Percentiles rank a stretch among this genome's conserved stretches.
Conservation (phyloP, 495 filamentous ascomycete species). For the Penicillium turbatum region DNA sequence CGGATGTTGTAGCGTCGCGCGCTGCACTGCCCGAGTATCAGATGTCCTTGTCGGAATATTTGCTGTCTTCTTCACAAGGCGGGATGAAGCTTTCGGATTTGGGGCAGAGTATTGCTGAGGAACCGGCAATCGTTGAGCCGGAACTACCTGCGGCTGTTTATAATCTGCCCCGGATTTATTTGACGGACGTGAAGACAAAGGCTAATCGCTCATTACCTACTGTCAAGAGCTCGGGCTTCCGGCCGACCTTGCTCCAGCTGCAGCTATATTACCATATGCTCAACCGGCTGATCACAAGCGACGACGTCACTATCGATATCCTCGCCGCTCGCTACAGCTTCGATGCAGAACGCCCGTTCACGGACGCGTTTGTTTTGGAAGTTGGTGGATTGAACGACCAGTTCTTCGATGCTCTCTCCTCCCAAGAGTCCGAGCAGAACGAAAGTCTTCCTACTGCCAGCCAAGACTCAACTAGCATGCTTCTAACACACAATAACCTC, state of each 20-base stretch:
- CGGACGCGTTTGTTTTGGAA: slow-evolving; percentile 75
- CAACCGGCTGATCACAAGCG: slow-evolving; percentile 62
- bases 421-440: slow-evolving; percentile 29
- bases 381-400: slow-evolving; percentile 65
- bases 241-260: slow-evolving; percentile 77
- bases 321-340: slow-evolving; percentile 69
- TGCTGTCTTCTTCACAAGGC: slow-evolving; percentile 40
- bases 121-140: slow-evolving; percentile 1
- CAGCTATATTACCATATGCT: slow-evolving; percentile 91
- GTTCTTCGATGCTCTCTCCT: slow-evolving; percentile 39
- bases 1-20: slow-evolving; percentile 30
- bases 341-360: slow-evolving; percentile 59
- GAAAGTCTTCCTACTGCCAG: slow-evolving; percentile 26
- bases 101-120: slow-evolving; percentile 8
- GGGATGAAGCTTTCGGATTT: slow-evolving; percentile 37
- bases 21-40: slow-evolving; percentile 48
- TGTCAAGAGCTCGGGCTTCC: slow-evolving; percentile 58
- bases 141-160: slow-evolving; percentile 24
- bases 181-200: slow-evolving; percentile 89
- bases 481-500: slow-evolving; percentile 58
- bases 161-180: slow-evolving; percentile 53
- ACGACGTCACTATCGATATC: slow-evolving; percentile 58
- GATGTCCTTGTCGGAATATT: slow-evolving; percentile 48
- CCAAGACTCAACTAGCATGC: slow-evolving; percentile 49
- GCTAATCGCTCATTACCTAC: slow-evolving; percentile 56